Percentiles rank a stretch among this genome's conserved stretches.
Conservation (phyloP, 345 rosid genomes). For the thale cress (Arabidopsis thaliana) region DNA sequence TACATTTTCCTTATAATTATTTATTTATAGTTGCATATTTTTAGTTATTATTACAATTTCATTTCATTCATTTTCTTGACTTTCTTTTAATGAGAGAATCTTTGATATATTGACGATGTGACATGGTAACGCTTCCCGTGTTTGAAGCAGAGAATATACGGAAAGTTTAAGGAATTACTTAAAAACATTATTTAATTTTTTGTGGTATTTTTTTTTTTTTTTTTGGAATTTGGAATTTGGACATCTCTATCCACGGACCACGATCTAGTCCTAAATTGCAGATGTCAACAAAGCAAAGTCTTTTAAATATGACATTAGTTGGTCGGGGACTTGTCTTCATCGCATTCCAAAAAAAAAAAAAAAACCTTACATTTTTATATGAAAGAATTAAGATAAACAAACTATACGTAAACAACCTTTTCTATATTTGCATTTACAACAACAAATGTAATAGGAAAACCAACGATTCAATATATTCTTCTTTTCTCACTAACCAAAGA, state of each 20-base stretch:
- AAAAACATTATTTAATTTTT: background rate
- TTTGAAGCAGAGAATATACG: conserved; percentile 12
- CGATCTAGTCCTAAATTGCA: background rate
- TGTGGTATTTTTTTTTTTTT: background rate
- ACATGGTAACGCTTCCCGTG: background rate
- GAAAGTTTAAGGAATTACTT: conserved; percentile 3
- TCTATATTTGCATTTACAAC: background rate
- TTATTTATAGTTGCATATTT: background rate
- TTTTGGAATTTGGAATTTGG: background rate
- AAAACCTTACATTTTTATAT: conserved; percentile 6
- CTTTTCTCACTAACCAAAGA: background rate
- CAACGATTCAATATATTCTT: background rate
- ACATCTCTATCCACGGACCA: conserved; percentile 16
- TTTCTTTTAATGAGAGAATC: background rate
- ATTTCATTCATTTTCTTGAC: background rate
- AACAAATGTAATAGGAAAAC: background rate
- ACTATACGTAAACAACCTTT: background rate
- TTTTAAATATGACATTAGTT: background rate
- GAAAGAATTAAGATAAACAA: background rate
- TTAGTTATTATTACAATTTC: background rate
- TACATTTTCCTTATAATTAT: background rate
- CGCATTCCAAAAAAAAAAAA: background rate
- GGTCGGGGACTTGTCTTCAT: conserved; percentile 23
- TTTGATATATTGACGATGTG: conserved; percentile 1
- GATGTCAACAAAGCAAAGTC: conserved; percentile 17